Evolutionary conservation across 495 filamentous ascomycete species (phyloP).

Genomic region (Rusavskia elegans): DNA sequence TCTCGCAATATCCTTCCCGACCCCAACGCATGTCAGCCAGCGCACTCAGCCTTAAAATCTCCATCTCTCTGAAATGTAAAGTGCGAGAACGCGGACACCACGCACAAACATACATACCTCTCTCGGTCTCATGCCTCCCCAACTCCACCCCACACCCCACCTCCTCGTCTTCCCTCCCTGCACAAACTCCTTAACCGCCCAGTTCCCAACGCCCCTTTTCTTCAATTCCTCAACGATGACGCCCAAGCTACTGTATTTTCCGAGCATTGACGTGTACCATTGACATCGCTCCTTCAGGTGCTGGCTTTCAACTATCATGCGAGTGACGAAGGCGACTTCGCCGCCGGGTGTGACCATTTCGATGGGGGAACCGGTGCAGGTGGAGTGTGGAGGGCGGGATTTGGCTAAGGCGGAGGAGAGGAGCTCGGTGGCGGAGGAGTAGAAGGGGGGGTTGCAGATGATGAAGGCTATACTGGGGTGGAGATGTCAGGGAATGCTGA

Average conservation of each 20-base stretch:
- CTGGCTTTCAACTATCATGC: conserved; percentile 62
- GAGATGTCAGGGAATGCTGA: background rate
- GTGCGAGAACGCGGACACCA: too few species aligned
- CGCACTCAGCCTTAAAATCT: too few species aligned
- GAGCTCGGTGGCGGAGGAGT: conserved; percentile 56
- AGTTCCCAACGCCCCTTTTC: conserved; percentile 50
- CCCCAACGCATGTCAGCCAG: too few species aligned
- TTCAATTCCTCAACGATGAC: conserved; percentile 44
- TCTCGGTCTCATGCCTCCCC: conserved; percentile 46
- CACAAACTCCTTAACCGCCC: conserved; percentile 64
- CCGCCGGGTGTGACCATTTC: conserved; percentile 86
- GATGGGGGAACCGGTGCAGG: conserved; percentile 63
- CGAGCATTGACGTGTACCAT: conserved; percentile 91
- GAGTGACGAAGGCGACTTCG: conserved; percentile 62
- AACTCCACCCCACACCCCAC: conserved; percentile 87
- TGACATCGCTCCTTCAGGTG: conserved; percentile 40
- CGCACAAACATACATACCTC: conserved; percentile 16
- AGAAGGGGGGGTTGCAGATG: conserved; percentile 95
- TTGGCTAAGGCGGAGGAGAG: conserved; percentile 47
- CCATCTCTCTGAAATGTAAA: too few species aligned
- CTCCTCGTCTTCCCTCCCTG: conserved; percentile 67
- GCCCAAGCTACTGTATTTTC: conserved; percentile 60
- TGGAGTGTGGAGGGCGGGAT: conserved; percentile 47
- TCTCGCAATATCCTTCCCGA: too few species aligned
- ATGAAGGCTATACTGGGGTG: conserved; percentile 56